Base-by-base conservation (phyloP, 495 filamentous ascomycete species). In the Neurospora terricola region DNA sequence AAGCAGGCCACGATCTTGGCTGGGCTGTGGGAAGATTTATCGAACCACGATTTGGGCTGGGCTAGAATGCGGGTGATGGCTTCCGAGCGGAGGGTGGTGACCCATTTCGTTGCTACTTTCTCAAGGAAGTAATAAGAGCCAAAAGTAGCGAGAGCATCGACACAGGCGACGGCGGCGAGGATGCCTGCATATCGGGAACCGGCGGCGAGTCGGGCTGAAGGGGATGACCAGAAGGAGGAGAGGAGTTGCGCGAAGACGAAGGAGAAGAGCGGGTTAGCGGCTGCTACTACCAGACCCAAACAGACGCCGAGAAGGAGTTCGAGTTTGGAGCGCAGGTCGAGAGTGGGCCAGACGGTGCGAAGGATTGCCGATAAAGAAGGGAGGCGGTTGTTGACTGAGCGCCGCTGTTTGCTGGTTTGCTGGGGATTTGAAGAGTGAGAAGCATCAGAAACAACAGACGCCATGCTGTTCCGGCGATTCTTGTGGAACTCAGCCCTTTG, bases 31-130 rank as follows among this genome's bases (percentile, higher is more conserved):
- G 83, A 84, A 3, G 91, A 84, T 34, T 87, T 83, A 73, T 94
- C 92, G 76, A 97, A 97, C 91, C 93, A 99, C n/a, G 86, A 79
- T 74, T 87, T 88, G 14, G 94, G 93, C 79, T 98, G 96, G 43
- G 87, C 85, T 10, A 99, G 83, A 18, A 97, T 87, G 4, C 88
- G 88, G 72, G 84, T 83, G 69, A 97, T 84, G 5, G 93, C 90
- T 80, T 88, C 85, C 18, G 86, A 84, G 1, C 94, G 90, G 3
- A 96, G 84, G 1, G 81, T 77, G 77, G 96, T 90, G 62, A 94
- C 86, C 96, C 96, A 98, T 30, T 85, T 81, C 76, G 97, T 93
- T 4, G 90, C 92, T 37, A 85, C 89, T 21, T 83, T 81, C 72
- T 96, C 93, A 23, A 97, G 83, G 16, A 91, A 78, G 77, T 91